A percentile compares a stretch with the other conserved stretches of the same genome.
These are phyloP conservation scores for Nannizziopsis barbatae DNA, from an alignment of 2,329 filamentous ascomycete species.

Conservation along the genomic window DNA sequence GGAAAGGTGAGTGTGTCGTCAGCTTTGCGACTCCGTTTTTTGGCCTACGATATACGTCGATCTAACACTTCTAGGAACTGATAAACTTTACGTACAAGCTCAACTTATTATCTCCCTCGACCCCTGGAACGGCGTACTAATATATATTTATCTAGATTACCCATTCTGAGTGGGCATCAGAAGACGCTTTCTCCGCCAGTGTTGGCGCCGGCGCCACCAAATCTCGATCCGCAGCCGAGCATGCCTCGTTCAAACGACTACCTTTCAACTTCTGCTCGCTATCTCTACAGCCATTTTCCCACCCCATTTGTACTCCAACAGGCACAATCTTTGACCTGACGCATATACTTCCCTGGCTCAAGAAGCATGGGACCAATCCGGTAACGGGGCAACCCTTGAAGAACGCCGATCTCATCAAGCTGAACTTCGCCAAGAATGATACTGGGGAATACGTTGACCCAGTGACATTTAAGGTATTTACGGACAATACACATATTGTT, in stretches of 20 bases:
- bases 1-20: constrained; percentile 25
- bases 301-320: constrained; percentile 78
- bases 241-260: constrained; percentile 68
- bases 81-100: constrained; percentile 38
- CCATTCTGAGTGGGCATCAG: constrained; percentile 92
- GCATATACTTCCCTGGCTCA: constrained; percentile 86
- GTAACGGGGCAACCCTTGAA: constrained; percentile 70
- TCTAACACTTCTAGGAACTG: constrained; percentile 31
- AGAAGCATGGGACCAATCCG: constrained; percentile 86
- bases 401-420: constrained; percentile 72
- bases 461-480: constrained; percentile 94
- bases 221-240: constrained; percentile 40
- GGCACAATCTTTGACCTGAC: constrained; percentile 93
- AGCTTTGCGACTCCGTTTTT: neutral
- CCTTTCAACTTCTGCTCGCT: constrained; percentile 98
- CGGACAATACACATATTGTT: constrained; percentile 94
- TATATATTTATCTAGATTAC: constrained; percentile 53
- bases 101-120: neutral
- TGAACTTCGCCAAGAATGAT: constrained; percentile 86
- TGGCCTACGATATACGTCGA: constrained; percentile 7
- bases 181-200: constrained; percentile 76
- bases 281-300: constrained; percentile 85
- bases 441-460: constrained; percentile 88
- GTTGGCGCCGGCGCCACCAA: constrained; percentile 55
- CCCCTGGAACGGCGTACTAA: constrained; percentile 17